Evolutionary conservation across 768 basidiomycete genomes (phyloP).

Genomic region (Termitomyces sp.): DNA sequence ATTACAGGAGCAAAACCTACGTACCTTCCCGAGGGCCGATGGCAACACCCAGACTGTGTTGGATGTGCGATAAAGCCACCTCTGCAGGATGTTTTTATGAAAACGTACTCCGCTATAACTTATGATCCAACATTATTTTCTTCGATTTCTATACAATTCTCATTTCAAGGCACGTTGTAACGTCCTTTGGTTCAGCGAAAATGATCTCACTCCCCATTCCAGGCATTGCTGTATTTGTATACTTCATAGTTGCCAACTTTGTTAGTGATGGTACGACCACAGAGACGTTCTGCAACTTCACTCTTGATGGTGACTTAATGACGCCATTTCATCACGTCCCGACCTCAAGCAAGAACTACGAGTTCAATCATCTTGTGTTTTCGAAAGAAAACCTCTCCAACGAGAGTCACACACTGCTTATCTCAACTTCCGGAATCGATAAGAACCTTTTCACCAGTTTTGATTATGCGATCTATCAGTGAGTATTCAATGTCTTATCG

Average conservation of each 20-base stretch:
- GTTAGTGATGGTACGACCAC: conserved; percentile 15
- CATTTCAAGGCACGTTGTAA: conserved; percentile 10
- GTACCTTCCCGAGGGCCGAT: conserved; percentile 14
- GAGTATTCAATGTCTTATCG: conserved; percentile 21
- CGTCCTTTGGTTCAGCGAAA: neutral
- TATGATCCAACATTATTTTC: conserved; percentile 6
- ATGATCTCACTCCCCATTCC: neutral
- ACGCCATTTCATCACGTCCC: conserved; percentile 23
- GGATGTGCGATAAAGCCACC: conserved; percentile 14
- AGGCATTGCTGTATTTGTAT: conserved; percentile 35
- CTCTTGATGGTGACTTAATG: conserved; percentile 22
- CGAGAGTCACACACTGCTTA: conserved; percentile 23
- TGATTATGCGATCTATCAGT: conserved; percentile 38
- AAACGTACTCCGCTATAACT: conserved; percentile 18
- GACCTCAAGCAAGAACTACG: conserved; percentile 14
- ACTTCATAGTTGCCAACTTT: conserved; percentile 31
- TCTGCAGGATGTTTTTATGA: neutral
- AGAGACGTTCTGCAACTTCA: conserved; percentile 25
- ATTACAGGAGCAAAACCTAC: conserved; percentile 12
- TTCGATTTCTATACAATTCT: conserved; percentile 12
- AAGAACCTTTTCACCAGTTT: conserved; percentile 30
- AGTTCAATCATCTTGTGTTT: conserved; percentile 28
- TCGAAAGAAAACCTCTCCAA: conserved; percentile 23
- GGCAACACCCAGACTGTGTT: conserved; percentile 14
- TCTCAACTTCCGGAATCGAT: conserved; percentile 26